Evolutionary conservation across 805 yeast species (phyloP), one percentile per base, ranked within the genome.

Genomic region (Saturnispora sanitii): DNA sequence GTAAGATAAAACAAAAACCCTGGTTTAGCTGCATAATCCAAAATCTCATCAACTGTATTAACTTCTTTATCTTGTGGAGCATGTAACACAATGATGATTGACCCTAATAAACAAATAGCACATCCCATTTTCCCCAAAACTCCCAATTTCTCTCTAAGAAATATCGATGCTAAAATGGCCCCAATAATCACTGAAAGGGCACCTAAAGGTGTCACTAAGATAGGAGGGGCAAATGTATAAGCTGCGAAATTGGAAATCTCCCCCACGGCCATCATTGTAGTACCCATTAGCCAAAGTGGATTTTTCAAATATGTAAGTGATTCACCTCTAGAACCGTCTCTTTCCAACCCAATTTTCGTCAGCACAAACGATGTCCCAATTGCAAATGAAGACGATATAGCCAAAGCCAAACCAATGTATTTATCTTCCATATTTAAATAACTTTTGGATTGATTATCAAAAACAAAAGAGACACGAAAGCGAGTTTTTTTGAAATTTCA

Each of bases 221-320:
- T 82, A 1, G 95, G 94, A 3, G 96, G 95, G 0, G 96, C 96
- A 69, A 86, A 86, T 2, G 95, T 86, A 57, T 86, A 86, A 0
- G 96, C 96, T 3, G 95, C 95, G 57, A 86, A 86, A 57, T 86
- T 86, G 43, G 95, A 95, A 31, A 86, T 63, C 56, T 86, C 96
- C 5, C 96, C 96, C 18, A 86, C 62, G 2, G 92, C 94, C 96
- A 86, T 79, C 36, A 94, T 77, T 23, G 77, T 54, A 71, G 87
- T 87, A 11, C 96, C 96, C 1, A 90, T 83, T 84, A 94, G 83
- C 96, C 96, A 86, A 29, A 84, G 73, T 11, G 96, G 95, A 57
- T 82, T 85, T 49, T 72, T 77, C 47, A 86, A 64, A 56, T 86
- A 86, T 52, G 81, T 77, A 55, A 69, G 77, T n/a, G 87, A 86